Evolutionary conservation across 352 stramenopile species (phyloP), one percentile per base, ranked within the genome.

Genomic region (Phytophthora agathidicida): DNA sequence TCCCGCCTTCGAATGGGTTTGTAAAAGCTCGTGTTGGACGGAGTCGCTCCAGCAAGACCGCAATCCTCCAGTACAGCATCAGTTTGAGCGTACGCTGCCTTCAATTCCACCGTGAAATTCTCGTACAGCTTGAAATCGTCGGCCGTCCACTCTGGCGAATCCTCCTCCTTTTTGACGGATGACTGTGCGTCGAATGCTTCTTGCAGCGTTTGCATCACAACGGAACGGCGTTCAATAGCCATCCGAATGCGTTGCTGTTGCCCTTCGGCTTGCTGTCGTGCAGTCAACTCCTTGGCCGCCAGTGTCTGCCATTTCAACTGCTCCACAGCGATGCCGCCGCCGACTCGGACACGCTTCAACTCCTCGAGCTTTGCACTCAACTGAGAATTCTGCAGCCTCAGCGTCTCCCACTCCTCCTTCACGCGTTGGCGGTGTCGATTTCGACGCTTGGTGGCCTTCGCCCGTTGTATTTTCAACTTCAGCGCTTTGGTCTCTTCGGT

Each of bases 371-470:
- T 37, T 0, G 19, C 35, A 32, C 14, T 45, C 14, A 63, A 22
- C 7, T 50, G 26, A 11, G 35, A 14, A 7, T 37, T 26, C 41
- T 62, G 42, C 8, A 3, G 7, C 3, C 36, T 27, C 20, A 63
- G 10, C 11, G 22, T 45, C 22, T 56, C 2, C 54, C 36, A 51
- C 36, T 63, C 44, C 13, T 28, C 27, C 24, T 57, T 63, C 3
- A 63, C 54, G 5, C 54, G 35, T 26, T 63, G 28, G 7, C 44
- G 54, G 13, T 63, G 44, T 14, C 45, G 35, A 37, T 47, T 56
- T 1, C 44, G 54, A 11, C 54, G 44, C 13, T 56, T 43, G 30
- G 28, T 37, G 16, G 54, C 54, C 22, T 57, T 57, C 1, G 27
- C 44, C 13, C 36, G 35, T 17, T 63, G 42, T 2, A 44, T 5